Evolutionary conservation across 257 asterid genomes (phyloP).

Genomic region (Linderniella brevidens): DNA sequence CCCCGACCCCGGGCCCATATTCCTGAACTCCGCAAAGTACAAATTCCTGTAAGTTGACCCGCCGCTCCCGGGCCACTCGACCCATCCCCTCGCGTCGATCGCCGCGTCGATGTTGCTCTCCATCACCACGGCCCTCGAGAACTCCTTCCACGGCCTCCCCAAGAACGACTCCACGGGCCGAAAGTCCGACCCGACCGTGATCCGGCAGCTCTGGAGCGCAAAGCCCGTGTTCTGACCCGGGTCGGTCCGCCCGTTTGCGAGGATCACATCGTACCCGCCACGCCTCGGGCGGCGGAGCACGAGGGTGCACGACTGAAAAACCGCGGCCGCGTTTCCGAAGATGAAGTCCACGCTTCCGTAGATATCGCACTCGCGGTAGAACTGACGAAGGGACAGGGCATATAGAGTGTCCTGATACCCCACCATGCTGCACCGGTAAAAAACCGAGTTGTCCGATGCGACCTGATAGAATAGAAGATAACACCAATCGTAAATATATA

Average conservation of each 20-base stretch:
- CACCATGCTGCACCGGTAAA: conserved; percentile 43
- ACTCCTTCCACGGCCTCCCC: conserved; percentile 46
- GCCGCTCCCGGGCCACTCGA: conserved; percentile 18
- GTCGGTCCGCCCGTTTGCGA: conserved; percentile 35
- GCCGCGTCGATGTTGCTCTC: conserved; percentile 33
- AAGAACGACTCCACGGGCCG: conserved; percentile 26
- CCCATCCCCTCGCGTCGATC: conserved; percentile 38
- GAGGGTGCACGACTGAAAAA: conserved; percentile 44
- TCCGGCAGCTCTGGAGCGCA: conserved; percentile 32
- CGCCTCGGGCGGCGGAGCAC: conserved; percentile 26
- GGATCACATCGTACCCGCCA: conserved; percentile 25
- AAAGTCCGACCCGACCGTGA: conserved; percentile 19
- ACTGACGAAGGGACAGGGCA: conserved; percentile 34
- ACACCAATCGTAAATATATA: no score
- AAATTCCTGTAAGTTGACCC: conserved; percentile 17
- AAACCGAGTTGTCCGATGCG: conserved; percentile 26
- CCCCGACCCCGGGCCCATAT: conserved; percentile 31
- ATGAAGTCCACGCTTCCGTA: conserved; percentile 42
- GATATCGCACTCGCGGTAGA: conserved; percentile 40
- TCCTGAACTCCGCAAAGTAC: conserved; percentile 26
- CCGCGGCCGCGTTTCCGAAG: conserved; percentile 41
- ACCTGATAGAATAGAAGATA: no score
- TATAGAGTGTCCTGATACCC: conserved; percentile 35
- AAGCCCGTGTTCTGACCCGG: conserved; percentile 37
- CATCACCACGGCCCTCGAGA: conserved; percentile 34